These are phyloP conservation scores for Wickerhamiella nectarea DNA, from an alignment of 805 yeast species.

Conservation along the genomic window DNA sequence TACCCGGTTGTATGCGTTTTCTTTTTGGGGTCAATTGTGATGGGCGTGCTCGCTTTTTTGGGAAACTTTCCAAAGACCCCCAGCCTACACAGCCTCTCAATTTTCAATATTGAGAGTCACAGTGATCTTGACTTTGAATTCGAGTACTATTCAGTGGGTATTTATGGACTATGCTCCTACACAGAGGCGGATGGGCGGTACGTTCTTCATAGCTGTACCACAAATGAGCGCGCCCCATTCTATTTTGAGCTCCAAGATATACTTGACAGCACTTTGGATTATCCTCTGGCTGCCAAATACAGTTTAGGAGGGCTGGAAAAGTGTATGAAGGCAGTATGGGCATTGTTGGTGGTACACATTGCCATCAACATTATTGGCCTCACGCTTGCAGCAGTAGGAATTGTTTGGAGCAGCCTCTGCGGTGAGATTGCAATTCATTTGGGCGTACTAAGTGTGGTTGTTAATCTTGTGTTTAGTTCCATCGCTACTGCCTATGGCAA, in stretches of 20 bases:
- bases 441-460: conserved; percentile 1
- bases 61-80: conserved; percentile 2
- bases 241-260: conserved; percentile 1
- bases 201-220: neutral
- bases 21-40: neutral
- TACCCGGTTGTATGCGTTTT: neutral
- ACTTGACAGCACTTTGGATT: too few relatives aligned
- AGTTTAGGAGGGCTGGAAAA: too few relatives aligned
- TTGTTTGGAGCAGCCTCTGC: conserved; percentile 6
- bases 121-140: neutral
- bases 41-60: neutral
- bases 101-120: conserved; percentile 1
- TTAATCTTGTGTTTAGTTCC: neutral
- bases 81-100: neutral
- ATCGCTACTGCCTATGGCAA: conserved; percentile 1
- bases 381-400: neutral
- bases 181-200: neutral
- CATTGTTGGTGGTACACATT: neutral
- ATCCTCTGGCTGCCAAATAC: too few relatives aligned
- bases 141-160: conserved; percentile 1
- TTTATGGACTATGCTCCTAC: conserved; percentile 1
- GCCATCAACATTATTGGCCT: conserved; percentile 6
- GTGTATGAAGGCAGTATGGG: conserved; percentile 8
- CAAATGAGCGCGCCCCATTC: neutral
- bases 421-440: conserved; percentile 5